Conservation (phyloP, 192 early-diverging fungal genomes). For the Coemansia aciculifera region DNA sequence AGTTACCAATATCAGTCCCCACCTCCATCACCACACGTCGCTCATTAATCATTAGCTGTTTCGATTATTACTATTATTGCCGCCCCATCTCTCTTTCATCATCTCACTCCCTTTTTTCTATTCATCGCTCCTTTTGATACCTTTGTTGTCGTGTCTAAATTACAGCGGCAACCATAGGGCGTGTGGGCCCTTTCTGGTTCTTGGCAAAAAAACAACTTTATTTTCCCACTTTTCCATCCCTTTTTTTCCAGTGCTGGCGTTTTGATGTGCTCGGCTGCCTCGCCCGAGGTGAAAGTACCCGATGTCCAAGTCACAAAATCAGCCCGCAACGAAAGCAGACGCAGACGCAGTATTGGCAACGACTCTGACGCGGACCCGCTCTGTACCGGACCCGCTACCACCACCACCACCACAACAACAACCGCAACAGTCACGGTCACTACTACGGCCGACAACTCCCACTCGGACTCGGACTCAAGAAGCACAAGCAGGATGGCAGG, state of each 20-base stretch:
- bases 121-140: slow-evolving; percentile 4
- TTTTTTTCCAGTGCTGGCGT: not conserved
- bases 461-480: not conserved
- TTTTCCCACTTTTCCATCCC: not conserved
- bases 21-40: slow-evolving; percentile 8
- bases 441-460: slow-evolving; percentile 1
- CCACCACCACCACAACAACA: not conserved
- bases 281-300: slow-evolving; percentile 38
- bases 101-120: not conserved
- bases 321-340: slow-evolving; percentile 18
- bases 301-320: slow-evolving; percentile 34
- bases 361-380: not conserved
- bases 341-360: slow-evolving; percentile 19
- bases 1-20: slow-evolving; percentile 14
- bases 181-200: slow-evolving; percentile 7
- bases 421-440: not conserved
- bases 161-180: not conserved
- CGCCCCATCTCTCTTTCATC: not conserved
- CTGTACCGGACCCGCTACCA: not conserved
- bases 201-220: not conserved
- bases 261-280: slow-evolving; percentile 49
- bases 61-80: slow-evolving; percentile 8
- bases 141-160: slow-evolving; percentile 2
- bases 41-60: slow-evolving; percentile 10
- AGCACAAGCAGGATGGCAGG: slow-evolving; percentile 6